A percentile compares a stretch with the other conserved stretches of the same genome.
Evolutionary conservation across 306 rosid species (phyloP).

Genomic region (Rosa chinensis): DNA sequence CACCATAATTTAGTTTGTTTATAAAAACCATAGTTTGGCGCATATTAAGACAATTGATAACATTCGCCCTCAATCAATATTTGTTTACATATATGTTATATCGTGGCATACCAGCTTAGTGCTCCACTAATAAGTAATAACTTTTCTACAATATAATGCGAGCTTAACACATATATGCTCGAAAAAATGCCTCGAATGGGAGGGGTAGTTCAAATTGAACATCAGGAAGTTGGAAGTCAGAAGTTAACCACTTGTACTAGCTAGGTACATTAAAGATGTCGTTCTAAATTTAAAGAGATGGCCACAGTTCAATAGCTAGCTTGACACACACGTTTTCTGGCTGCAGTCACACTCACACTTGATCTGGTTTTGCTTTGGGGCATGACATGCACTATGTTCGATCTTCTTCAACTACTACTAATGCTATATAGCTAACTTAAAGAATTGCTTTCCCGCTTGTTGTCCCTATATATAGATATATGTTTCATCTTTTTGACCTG

Average conservation of each 20-base stretch:
- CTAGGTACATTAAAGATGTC: background rate
- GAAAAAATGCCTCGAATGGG: too few relatives aligned
- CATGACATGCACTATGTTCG: background rate
- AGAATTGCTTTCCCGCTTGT: constrained; percentile 30
- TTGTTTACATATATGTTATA: too few relatives aligned
- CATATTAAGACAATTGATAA: too few relatives aligned
- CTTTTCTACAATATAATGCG: too few relatives aligned
- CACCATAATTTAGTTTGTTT: too few relatives aligned
- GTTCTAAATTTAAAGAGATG: background rate
- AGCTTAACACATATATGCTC: too few relatives aligned
- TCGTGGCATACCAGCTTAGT: too few relatives aligned
- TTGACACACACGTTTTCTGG: background rate
- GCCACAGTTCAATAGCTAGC: background rate
- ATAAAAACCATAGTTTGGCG: too few relatives aligned
- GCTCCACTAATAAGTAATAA: too few relatives aligned
- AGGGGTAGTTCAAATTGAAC: too few relatives aligned
- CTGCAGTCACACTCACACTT: constrained; percentile 14
- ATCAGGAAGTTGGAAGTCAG: too few relatives aligned
- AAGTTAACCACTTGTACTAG: background rate
- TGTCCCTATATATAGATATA: constrained; percentile 8
- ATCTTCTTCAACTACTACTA: background rate
- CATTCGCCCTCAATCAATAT: too few relatives aligned
- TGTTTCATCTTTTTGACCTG: constrained; percentile 31
- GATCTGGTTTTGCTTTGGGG: constrained; percentile 15
- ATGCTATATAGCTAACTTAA: constrained; percentile 4